These are phyloP conservation scores for Boletus edulis DNA, from an alignment of 768 basidiomycete species.

Conservation along the genomic window DNA sequence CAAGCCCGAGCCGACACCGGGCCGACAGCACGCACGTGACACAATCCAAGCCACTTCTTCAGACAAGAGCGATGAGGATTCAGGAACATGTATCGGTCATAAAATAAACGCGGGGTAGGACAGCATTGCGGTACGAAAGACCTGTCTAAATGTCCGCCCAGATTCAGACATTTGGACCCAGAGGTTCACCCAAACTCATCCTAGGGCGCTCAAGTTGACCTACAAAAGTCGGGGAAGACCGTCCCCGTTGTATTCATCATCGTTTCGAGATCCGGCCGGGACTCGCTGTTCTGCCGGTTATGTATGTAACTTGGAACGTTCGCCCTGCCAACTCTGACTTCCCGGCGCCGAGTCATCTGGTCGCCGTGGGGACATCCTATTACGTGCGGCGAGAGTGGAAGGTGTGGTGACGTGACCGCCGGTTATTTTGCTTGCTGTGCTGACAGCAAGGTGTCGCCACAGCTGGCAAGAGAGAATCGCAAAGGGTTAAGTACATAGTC, in stretches of 20 bases:
- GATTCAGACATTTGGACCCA: too few species aligned
- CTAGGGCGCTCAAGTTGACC: too few species aligned
- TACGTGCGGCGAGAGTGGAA: not conserved
- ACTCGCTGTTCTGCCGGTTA: too few species aligned
- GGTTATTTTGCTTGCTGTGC: not conserved
- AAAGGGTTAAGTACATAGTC: not conserved
- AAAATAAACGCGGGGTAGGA: too few species aligned
- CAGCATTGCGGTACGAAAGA: too few species aligned
- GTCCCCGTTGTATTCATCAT: not conserved
- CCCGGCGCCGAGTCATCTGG: not conserved
- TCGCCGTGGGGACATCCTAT: not conserved
- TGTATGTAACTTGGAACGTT: not conserved
- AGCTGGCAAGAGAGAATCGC: not conserved
- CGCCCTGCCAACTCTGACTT: constrained; percentile 1
- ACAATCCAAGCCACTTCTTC: too few species aligned
- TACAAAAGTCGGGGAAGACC: not conserved
- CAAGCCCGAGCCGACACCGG: too few species aligned
- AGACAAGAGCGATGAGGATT: too few species aligned
- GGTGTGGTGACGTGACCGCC: not conserved
- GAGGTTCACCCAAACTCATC: too few species aligned
- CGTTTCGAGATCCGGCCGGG: not conserved
- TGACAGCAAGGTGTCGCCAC: not conserved
- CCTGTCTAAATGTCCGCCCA: too few species aligned
- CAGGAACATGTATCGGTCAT: too few species aligned
- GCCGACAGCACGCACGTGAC: too few species aligned